A percentile compares a stretch with the other conserved stretches of the same genome.
These are phyloP conservation scores for Talaromyces sp. DNA, from an alignment of 2,329 filamentous ascomycete species.

Conservation along the genomic window DNA sequence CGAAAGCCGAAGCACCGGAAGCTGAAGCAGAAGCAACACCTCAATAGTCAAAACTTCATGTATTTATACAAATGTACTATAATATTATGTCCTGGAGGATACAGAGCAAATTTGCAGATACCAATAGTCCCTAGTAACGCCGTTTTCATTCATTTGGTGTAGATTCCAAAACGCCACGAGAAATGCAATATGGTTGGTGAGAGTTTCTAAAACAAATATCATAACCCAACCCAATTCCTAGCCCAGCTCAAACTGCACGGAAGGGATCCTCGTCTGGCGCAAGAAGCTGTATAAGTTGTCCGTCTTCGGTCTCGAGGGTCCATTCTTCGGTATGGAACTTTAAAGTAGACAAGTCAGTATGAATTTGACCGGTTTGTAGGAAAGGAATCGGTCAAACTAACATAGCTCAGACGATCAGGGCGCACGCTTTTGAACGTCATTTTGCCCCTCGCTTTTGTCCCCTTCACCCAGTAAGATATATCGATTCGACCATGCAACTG, in stretches of 20 bases:
- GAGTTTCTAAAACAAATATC: neutral
- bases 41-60: slow-evolving; percentile 9
- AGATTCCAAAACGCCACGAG: slow-evolving; percentile 11
- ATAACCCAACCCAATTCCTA: neutral
- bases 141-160: neutral
- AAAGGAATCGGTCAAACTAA: slow-evolving; percentile 31
- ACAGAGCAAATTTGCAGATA: slow-evolving; percentile 34
- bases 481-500: slow-evolving; percentile 88
- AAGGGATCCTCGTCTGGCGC: slow-evolving; percentile 69
- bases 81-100: slow-evolving; percentile 23
- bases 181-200: slow-evolving; percentile 14
- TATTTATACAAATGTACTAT: slow-evolving; percentile 29
- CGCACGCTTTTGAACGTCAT: slow-evolving; percentile 78
- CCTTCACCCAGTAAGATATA: slow-evolving; percentile 80
- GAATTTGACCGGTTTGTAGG: neutral
- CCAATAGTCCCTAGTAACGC: slow-evolving; percentile 4
- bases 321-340: slow-evolving; percentile 86
- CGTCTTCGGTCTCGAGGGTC: slow-evolving; percentile 67
- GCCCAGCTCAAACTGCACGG: slow-evolving; percentile 2
- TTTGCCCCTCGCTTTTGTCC: slow-evolving; percentile 61
- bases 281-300: slow-evolving; percentile 68
- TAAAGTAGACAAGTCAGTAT: neutral
- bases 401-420: slow-evolving; percentile 55
- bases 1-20: neutral
- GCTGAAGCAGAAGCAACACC: slow-evolving; percentile 2